Evolutionary conservation across 2,329 filamentous ascomycete species (phyloP), one percentile per base, ranked within the genome.

Genomic region (Leptosphaerulina australis): DNA sequence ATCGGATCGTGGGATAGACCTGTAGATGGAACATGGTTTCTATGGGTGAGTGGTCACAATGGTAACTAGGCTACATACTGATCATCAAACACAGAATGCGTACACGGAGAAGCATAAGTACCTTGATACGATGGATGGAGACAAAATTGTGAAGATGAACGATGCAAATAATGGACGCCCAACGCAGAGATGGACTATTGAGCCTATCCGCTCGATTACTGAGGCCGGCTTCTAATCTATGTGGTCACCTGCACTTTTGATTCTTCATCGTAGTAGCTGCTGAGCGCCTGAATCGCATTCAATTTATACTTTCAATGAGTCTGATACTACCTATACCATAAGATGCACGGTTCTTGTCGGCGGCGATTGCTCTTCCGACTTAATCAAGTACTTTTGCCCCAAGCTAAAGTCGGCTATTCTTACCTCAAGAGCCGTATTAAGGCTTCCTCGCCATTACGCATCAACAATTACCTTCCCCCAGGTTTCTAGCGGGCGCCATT

Each of bases 151-250:
- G 5, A 51, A 50, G 18, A 55, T 60, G 55, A 58, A 58, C 35
- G 22, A 35, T 14, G 26, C 30, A 12, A 59, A 64, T 40, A 34
- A 22, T 12, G 58, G 53, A 14, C 54, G 43, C n/a, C 54, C 50
- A 11, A 63, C 58, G 25, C 53, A 63, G 47, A 55, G 62, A 36
- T 64, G 60, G 62, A 60, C 52, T 9, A 56, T 65, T 35, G 53
- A 49, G 26, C 37, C 58, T 7, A 53, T 67, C 15, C 34, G 58
- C 17, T 26, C 37, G 15, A 62, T 64, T 20, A 53, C 39, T 7
- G 63, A 65, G 47, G 6, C 36, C 36, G 58, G 54, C 21, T 58
- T 47, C 38, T 53, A 44, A 48, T 35, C 20, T n/a, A 3, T 26
- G 10, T 45, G 25, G 36, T 51, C 41, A 51, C 40, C 30, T 45